A percentile compares a stretch with the other conserved stretches of the same genome.
Evolutionary conservation across 805 yeast genomes (phyloP).

Genomic region (Wickerhamomyces ciferrii): DNA sequence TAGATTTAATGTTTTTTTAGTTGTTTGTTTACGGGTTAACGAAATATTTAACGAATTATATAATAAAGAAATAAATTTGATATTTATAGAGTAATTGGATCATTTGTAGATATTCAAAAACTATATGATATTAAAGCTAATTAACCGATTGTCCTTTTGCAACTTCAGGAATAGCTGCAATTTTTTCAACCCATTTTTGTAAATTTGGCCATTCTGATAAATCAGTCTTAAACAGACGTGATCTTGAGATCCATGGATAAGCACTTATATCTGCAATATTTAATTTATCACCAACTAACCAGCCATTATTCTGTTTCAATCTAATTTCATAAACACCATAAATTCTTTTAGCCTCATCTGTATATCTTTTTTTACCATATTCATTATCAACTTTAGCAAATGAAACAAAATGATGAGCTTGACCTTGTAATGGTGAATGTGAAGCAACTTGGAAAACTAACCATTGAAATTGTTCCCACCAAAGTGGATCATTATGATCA

Average conservation of each 20-base stretch:
- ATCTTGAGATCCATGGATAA: conserved; percentile 48
- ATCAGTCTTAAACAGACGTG: conserved; percentile 3
- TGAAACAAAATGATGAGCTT: conserved; percentile 38
- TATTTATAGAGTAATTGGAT: too few relatives aligned
- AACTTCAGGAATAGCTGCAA: conserved; percentile 25
- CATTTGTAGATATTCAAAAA: neutral
- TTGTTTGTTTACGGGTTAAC: neutral
- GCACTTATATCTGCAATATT: conserved; percentile 50
- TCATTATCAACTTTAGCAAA: conserved; percentile 43
- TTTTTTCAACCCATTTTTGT: conserved; percentile 32
- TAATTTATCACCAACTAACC: conserved; percentile 49
- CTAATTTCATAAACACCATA: conserved; percentile 46
- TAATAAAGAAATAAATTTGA: neutral
- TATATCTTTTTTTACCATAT: conserved; percentile 45
- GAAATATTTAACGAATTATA: neutral
- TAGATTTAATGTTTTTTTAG: conserved; percentile 18
- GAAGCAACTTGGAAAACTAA: conserved; percentile 50
- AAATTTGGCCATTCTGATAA: conserved; percentile 26
- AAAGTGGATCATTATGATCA: conserved; percentile 30
- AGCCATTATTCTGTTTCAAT: conserved; percentile 41
- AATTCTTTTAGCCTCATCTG: conserved; percentile 42
- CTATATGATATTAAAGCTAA: neutral
- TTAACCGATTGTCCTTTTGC: conserved; percentile 9
- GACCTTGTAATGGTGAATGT: conserved; percentile 49
- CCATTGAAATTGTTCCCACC: conserved; percentile 48